A percentile compares a stretch with the other conserved stretches of the same genome.
phyloP scores from a whole-genome alignment of 2,329 filamentous ascomycete genomes.

The Cladosporium phlei region DNA sequence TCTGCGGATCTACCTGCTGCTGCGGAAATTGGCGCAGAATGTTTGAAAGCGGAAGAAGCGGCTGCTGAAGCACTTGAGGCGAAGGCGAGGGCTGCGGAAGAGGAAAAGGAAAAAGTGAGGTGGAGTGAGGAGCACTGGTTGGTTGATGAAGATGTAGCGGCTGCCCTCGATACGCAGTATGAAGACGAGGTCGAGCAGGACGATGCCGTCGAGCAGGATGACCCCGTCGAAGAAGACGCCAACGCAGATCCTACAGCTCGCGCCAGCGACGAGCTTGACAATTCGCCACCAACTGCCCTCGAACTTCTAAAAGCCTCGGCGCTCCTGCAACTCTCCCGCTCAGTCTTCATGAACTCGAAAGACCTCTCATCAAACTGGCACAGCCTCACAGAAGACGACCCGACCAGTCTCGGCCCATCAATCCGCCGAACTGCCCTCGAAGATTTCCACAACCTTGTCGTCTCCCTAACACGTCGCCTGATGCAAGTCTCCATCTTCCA shows the following conservation, averaged over 20 bases:
- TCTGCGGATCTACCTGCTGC: conserved; percentile 64
- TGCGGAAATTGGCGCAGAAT: conserved; percentile 63
- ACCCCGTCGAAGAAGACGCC: background rate
- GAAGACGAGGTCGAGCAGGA: conserved; percentile 14
- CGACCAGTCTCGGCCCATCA: conserved; percentile 54
- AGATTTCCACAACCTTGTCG: conserved; percentile 65
- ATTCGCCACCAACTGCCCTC: conserved; percentile 34
- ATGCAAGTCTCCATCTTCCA: conserved; percentile 66
- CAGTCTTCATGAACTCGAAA: conserved; percentile 69
- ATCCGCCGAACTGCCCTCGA: conserved; percentile 71
- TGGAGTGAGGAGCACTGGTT: conserved; percentile 65
- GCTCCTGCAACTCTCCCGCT: conserved; percentile 61
- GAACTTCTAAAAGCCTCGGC: conserved; percentile 54
- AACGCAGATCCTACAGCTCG: no score
- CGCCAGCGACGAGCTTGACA: background rate
- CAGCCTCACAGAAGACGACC: conserved; percentile 41
- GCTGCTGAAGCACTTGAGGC: conserved; percentile 60
- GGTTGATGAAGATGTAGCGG: conserved; percentile 44
- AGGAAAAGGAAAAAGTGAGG: conserved; percentile 24
- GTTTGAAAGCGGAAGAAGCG: conserved; percentile 41
- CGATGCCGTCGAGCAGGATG: background rate
- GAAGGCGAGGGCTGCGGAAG: background rate
- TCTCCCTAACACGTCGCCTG: conserved; percentile 65
- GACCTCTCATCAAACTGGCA: conserved; percentile 62
- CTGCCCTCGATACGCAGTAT: conserved; percentile 25